Evolutionary conservation across 805 yeast species (phyloP).

Genomic region (Schwanniomyces sp.): DNA sequence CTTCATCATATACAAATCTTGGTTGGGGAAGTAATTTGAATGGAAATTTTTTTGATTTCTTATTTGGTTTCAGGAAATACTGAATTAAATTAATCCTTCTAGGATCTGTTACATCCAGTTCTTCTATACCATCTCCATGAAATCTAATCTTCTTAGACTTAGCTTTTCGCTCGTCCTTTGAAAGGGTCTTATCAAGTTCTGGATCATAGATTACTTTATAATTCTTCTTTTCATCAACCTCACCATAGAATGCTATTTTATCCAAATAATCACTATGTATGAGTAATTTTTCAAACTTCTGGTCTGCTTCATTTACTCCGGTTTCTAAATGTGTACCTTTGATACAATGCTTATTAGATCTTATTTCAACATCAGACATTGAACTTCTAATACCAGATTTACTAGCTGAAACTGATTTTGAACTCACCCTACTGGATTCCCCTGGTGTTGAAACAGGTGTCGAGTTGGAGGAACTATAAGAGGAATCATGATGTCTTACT

Average conservation of each 20-base stretch:
- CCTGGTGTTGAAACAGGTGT: background rate
- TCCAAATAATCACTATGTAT: constrained; percentile 24
- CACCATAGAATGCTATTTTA: constrained; percentile 7
- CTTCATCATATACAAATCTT: constrained; percentile 56
- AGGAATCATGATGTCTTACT: background rate
- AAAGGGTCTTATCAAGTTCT: constrained; percentile 34
- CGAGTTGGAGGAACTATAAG: background rate
- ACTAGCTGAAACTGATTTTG: background rate
- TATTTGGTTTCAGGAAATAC: constrained; percentile 38
- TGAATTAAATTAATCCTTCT: constrained; percentile 24
- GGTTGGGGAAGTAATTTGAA: constrained; percentile 44
- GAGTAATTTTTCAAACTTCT: constrained; percentile 25
- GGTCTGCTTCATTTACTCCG: constrained; percentile 32
- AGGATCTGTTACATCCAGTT: constrained; percentile 38
- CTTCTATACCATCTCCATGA: constrained; percentile 23
- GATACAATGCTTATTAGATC: background rate
- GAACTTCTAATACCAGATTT: background rate
- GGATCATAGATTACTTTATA: constrained; percentile 53
- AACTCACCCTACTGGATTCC: background rate
- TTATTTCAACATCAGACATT: background rate
- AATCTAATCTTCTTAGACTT: constrained; percentile 42
- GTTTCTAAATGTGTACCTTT: constrained; percentile 33
- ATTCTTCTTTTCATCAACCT: constrained; percentile 22
- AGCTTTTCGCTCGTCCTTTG: constrained; percentile 29
- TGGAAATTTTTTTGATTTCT: constrained; percentile 39